Conservation (phyloP, 306 rosid species). For the Psophocarpus tetragonolobus region DNA sequence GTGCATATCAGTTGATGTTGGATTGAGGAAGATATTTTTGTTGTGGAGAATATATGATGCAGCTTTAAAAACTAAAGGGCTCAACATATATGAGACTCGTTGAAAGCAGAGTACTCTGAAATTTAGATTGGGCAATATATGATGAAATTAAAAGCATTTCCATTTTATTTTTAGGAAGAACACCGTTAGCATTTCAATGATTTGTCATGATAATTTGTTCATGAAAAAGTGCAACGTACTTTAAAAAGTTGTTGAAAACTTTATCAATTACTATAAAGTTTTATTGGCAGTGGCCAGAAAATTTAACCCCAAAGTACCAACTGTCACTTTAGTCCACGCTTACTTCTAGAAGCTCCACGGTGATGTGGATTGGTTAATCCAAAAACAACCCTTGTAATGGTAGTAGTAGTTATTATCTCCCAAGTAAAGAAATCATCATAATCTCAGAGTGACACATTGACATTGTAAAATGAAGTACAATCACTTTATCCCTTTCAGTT, state of each 20-base stretch:
- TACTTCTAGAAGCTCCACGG: constrained; percentile 44
- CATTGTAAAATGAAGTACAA: constrained; percentile 21
- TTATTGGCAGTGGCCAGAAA: constrained; percentile 19
- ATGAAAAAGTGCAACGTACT: constrained; percentile 36
- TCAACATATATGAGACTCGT: constrained; percentile 6
- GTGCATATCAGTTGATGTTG: not conserved
- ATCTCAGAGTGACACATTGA: constrained; percentile 19
- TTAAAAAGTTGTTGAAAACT: constrained; percentile 40
- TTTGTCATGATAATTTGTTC: constrained; percentile 29
- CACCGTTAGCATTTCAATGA: constrained; percentile 9
- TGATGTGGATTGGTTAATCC: constrained; percentile 11
- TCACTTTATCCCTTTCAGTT: not conserved
- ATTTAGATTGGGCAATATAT: constrained; percentile 29
- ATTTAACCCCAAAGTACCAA: constrained; percentile 37
- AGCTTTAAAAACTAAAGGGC: constrained; percentile 5
- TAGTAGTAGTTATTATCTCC: constrained; percentile 42
- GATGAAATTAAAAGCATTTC: constrained; percentile 26
- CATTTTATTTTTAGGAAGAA: not conserved
- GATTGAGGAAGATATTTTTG: constrained; percentile 1
- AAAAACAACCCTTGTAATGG: constrained; percentile 23
- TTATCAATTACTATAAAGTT: constrained; percentile 16
- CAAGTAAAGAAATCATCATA: constrained; percentile 58
- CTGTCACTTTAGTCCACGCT: constrained; percentile 28
- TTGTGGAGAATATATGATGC: constrained; percentile 21
- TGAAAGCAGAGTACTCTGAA: not conserved